Conservation (phyloP, 75 land plant species). For the Pseudotsuga menziesii region DNA sequence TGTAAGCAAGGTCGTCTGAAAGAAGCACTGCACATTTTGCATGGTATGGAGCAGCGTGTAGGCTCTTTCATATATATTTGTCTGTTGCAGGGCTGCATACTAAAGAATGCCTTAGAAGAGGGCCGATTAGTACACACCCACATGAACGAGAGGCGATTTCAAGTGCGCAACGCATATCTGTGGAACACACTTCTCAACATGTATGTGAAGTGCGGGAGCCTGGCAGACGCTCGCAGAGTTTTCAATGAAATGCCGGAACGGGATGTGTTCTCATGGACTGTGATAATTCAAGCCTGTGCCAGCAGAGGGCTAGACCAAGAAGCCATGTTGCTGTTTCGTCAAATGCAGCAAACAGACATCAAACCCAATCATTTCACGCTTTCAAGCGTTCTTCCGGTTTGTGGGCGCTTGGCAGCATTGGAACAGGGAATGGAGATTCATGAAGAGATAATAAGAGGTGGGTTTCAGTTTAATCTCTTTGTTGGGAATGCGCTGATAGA, state of each 20-base stretch:
- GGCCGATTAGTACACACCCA: conserved; percentile 12
- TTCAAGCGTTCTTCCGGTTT: conserved; percentile 22
- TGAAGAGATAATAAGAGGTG: conserved; percentile 17
- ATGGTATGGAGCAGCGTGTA: neutral
- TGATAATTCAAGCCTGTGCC: conserved; percentile 23
- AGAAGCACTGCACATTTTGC: no score
- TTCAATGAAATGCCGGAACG: conserved; percentile 20
- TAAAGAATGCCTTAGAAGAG: neutral
- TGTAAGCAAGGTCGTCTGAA: no score
- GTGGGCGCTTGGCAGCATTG: neutral
- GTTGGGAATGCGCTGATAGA: conserved; percentile 31
- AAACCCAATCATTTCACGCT: conserved; percentile 30
- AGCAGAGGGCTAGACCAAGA: conserved; percentile 21
- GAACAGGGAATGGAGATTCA: conserved; percentile 17
- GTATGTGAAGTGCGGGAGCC: conserved; percentile 23
- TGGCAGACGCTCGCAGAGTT: conserved; percentile 23
- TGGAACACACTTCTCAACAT: conserved; percentile 19
- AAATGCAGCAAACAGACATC: conserved; percentile 25
- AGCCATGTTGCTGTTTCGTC: conserved; percentile 17
- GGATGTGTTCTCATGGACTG: conserved; percentile 46
- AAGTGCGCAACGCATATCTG: conserved; percentile 1
- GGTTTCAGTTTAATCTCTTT: conserved; percentile 14
- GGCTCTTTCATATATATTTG: neutral
- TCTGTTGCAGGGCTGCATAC: neutral
- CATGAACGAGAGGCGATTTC: neutral